Conservation (phyloP, 2,329 filamentous ascomycete species). For the Epicoccum sorghinum region DNA sequence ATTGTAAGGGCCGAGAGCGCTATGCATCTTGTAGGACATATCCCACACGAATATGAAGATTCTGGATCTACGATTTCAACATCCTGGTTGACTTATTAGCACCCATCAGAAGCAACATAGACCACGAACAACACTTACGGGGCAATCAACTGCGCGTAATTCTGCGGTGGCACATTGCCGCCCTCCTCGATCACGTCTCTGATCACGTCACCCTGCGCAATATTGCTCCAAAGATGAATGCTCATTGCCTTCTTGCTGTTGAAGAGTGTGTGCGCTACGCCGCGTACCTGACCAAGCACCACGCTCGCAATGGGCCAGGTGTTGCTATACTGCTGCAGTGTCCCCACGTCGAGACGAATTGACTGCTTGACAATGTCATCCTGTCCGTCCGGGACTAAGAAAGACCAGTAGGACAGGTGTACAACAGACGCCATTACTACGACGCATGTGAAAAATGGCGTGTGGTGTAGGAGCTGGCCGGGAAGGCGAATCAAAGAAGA, state of each 20-base stretch:
- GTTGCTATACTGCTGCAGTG: constrained; percentile 69
- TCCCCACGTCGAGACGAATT: constrained; percentile 79
- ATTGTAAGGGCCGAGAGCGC: not conserved
- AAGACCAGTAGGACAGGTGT: constrained; percentile 72
- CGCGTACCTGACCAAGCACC: constrained; percentile 75
- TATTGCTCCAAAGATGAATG: constrained; percentile 48
- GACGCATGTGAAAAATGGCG: constrained; percentile 50
- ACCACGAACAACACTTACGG: constrained; percentile 35
- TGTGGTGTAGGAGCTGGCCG: constrained; percentile 73
- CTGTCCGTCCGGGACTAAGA: constrained; percentile 56
- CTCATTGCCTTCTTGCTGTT: constrained; percentile 49
- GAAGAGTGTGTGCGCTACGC: constrained; percentile 77
- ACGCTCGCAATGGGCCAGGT: constrained; percentile 76
- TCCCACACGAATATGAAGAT: too few relatives aligned
- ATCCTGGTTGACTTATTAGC: constrained; percentile 24
- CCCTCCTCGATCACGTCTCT: constrained; percentile 44
- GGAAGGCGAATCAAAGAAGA: constrained; percentile 77
- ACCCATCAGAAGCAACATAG: not conserved
- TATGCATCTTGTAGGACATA: not conserved
- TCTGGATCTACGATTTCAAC: constrained; percentile 35
- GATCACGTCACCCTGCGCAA: constrained; percentile 44
- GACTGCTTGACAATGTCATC: constrained; percentile 74
- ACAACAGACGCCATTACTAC: constrained; percentile 50
- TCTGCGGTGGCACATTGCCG: constrained; percentile 36
- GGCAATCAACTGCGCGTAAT: constrained; percentile 44